Conservation (phyloP, 768 basidiomycete genomes). For the Myochromella boudieri region DNA sequence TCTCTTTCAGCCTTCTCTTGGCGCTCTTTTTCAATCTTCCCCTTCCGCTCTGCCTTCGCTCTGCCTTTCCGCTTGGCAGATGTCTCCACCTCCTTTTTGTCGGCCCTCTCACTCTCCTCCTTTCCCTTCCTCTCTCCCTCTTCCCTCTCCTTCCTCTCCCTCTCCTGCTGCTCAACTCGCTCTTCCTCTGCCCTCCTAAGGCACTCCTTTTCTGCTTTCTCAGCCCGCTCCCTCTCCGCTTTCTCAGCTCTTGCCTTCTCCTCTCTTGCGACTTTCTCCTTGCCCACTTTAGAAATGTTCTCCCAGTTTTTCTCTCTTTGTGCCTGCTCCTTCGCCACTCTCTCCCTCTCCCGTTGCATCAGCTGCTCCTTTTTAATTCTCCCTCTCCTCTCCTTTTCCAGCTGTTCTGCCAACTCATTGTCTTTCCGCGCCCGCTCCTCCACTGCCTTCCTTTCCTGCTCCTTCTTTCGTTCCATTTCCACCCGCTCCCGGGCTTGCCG, state of each 20-base stretch:
- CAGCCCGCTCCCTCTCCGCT: constrained; percentile 1
- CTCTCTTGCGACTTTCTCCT: neutral
- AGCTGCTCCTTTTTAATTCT: constrained; percentile 5
- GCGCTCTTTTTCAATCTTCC: neutral
- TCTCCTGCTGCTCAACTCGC: no score
- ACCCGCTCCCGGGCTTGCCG: constrained; percentile 13
- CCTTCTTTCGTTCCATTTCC: constrained; percentile 8
- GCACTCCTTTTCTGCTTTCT: neutral
- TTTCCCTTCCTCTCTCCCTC: no score
- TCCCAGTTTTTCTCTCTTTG: no score
- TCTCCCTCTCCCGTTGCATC: no score
- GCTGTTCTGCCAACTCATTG: no score
- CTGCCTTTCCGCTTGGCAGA: no score
- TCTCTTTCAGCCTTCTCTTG: neutral
- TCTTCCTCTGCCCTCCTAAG: neutral
- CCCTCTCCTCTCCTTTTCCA: no score
- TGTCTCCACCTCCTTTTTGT: no score
- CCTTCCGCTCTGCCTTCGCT: no score
- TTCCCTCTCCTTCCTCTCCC: neutral
- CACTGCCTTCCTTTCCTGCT: neutral
- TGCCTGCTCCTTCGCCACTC: no score
- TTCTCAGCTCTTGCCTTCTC: neutral
- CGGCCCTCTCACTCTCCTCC: no score
- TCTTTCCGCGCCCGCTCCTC: constrained; percentile 2
- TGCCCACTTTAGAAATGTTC: no score